Conservation (phyloP, 768 basidiomycete species). For the Suillus bovinus region DNA sequence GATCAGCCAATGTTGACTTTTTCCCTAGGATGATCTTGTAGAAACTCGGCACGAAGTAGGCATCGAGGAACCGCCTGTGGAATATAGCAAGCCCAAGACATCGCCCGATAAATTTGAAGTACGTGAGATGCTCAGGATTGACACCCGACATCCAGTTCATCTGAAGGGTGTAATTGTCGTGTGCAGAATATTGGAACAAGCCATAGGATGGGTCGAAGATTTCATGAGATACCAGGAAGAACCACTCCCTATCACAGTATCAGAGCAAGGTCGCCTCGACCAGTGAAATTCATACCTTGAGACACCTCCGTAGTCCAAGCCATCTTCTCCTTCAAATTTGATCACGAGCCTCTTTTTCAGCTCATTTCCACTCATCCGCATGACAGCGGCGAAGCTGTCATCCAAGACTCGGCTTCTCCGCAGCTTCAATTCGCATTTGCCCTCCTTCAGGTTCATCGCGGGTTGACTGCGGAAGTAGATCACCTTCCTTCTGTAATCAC, state of each 20-base stretch:
- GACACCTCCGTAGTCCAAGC: constrained; percentile 76
- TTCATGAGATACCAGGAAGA: constrained; percentile 81
- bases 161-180: constrained; percentile 80
- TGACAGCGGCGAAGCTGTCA: constrained; percentile 83
- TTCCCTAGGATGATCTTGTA: constrained; percentile 79
- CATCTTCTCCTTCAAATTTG: constrained; percentile 79
- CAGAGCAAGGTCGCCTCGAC: constrained; percentile 6
- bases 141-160: constrained; percentile 77
- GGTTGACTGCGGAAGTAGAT: constrained; percentile 93
- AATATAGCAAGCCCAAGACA: constrained; percentile 74
- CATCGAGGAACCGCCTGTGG: constrained; percentile 76
- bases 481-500: constrained; percentile 89
- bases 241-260: constrained; percentile 65
- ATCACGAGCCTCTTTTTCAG: constrained; percentile 72
- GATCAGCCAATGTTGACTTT: constrained; percentile 56
- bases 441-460: constrained; percentile 71
- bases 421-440: constrained; percentile 87
- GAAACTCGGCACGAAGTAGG: constrained; percentile 78
- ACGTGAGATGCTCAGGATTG: constrained; percentile 75
- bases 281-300: constrained; percentile 47
- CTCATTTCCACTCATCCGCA: constrained; percentile 74
- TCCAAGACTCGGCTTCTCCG: constrained; percentile 81
- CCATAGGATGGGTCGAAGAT: constrained; percentile 84
- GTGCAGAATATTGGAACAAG: constrained; percentile 78
- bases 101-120: constrained; percentile 82